Evolutionary conservation across 768 basidiomycete genomes (phyloP).

Genomic region (Mrakia gelida): DNA sequence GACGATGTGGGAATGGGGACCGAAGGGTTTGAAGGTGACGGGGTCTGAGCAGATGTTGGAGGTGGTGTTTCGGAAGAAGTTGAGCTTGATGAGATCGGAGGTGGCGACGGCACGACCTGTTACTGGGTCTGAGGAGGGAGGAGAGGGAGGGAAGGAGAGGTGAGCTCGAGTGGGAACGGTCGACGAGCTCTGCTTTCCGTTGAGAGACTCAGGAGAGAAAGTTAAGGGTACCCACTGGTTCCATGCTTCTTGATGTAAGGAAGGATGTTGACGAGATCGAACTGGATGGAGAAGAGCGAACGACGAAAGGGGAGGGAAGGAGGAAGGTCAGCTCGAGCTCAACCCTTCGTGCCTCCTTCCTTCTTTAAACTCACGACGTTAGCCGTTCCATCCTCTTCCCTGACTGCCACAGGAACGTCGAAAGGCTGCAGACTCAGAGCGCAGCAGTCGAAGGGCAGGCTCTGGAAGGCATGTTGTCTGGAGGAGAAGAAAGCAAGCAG

Average conservation of each 20-base stretch:
- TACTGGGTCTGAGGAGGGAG: constrained; percentile 44
- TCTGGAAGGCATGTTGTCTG: constrained; percentile 38
- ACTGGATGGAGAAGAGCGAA: not conserved
- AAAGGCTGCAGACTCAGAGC: constrained; percentile 87
- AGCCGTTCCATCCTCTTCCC: constrained; percentile 75
- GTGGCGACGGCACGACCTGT: constrained; percentile 47
- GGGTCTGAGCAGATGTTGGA: constrained; percentile 56
- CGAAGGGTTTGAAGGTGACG: constrained; percentile 96
- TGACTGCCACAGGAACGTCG: constrained; percentile 77
- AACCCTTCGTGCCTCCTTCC: not conserved
- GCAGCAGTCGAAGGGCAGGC: constrained; percentile 62
- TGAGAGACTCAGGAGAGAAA: too few species aligned
- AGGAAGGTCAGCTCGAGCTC: constrained; percentile 5
- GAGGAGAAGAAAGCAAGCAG: too few species aligned
- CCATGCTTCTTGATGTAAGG: constrained; percentile 72
- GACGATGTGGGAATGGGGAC: constrained; percentile 90
- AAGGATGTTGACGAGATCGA: constrained; percentile 64
- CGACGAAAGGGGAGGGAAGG: not conserved
- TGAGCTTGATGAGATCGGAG: constrained; percentile 47
- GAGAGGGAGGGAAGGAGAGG: not conserved
- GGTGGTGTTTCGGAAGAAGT: constrained; percentile 44
- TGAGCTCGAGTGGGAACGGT: not conserved
- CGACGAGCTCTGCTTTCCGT: too few species aligned
- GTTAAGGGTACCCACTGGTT: constrained; percentile 40
- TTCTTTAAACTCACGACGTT: constrained; percentile 47